Evolutionary conservation across 306 rosid species (phyloP).

Genomic region (Cyamopsis tetragonoloba): DNA sequence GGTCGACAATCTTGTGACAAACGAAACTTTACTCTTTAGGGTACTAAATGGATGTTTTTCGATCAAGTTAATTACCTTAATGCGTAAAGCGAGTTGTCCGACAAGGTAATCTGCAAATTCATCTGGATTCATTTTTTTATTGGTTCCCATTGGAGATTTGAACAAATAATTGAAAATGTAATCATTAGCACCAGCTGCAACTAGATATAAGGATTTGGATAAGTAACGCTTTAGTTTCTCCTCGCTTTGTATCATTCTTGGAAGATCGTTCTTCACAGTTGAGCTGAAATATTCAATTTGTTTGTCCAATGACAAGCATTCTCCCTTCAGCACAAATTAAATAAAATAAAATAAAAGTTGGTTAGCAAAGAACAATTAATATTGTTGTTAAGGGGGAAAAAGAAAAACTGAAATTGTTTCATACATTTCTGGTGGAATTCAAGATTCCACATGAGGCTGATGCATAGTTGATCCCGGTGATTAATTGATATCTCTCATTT

Average conservation of each 20-base stretch:
- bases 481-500: not conserved
- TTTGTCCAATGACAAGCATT: conserved; percentile 21
- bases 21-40: no score
- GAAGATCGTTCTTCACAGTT: conserved; percentile 28
- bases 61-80: conserved; percentile 18
- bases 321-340: conserved; percentile 9
- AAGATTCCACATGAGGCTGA: conserved; percentile 22
- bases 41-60: no score
- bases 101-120: conserved; percentile 17
- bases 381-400: no score
- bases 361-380: not conserved
- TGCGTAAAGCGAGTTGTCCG: not conserved
- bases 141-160: not conserved
- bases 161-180: conserved; percentile 18
- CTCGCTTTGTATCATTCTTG: not conserved
- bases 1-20: no score
- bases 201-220: conserved; percentile 9
- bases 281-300: conserved; percentile 25
- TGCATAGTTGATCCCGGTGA: conserved; percentile 8
- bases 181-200: conserved; percentile 21
- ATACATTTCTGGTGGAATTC: not conserved
- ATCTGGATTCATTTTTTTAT: not conserved
- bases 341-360: no score
- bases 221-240: not conserved
- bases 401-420: no score